Evolutionary conservation across 2,329 filamentous ascomycete species (phyloP), one percentile per base, ranked within the genome.

Genomic region (Pestalotiopsis sp.): DNA sequence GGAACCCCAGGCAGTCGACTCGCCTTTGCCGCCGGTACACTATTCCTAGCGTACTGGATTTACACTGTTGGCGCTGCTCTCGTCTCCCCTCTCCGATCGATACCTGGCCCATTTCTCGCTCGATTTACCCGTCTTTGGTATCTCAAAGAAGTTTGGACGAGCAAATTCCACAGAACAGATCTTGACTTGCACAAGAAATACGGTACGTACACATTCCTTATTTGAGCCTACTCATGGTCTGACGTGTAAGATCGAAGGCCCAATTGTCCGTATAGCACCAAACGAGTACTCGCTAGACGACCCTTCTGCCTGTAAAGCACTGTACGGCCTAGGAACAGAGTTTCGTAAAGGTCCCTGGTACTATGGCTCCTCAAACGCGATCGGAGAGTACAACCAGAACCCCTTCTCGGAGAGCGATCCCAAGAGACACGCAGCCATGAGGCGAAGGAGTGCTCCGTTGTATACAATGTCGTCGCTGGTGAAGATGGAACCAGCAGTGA

Each of bases 261-360:
- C 78, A 0, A 74, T 86, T n/a, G 79, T 86, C 0, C 82, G 85
- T 0, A 80, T 86, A 66, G 83, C 82, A 0, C 84, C 84, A 0
- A 79, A 83, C 23, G 80, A 85, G 7, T 86, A 85, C 67, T 84
- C 81, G 41, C 76, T 87, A 68, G 78, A 78, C 52, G 80, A 85
- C 66, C 75, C 78, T 0, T 73, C 79, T 0, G 83, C 82, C 0
- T 71, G 80, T 2, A 83, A 82, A 66, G 76, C 72, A 0, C 80
- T 86, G 23, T 85, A 85, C 69, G 80, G 81, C 1, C 75, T 76
- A 4, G 80, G 81, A 0, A 76, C 72, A 40, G 72, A 73, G 20
- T 80, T 78, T 63, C 25, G 71, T 6, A 82, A 82, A 68, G 79
- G 77, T 0, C 63, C 73, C 0, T 80, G 78, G 77, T 81, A 81